Base-by-base conservation (phyloP, 2,329 filamentous ascomycete species). In the Trichophyton verrucosum region DNA sequence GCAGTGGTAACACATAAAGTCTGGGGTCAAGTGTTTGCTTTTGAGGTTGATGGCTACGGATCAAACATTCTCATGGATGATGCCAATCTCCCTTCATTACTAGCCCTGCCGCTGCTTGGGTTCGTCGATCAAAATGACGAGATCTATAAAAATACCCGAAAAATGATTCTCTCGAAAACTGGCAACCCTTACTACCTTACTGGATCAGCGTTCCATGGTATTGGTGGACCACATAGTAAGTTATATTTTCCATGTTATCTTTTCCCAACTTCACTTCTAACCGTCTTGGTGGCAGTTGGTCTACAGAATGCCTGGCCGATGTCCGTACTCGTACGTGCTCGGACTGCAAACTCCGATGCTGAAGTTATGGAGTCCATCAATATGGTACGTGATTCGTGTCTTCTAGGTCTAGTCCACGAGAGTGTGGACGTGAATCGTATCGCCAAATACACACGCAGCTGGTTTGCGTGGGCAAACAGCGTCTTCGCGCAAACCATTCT, bases 391-490 rank as follows among this genome's bases (percentile, higher is more conserved):
- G 80, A 84, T 63, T 87, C 87, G 1, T 88, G 87, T 63, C 81
- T 79, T 59, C 79, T 95, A 8, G 94, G 94, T 0, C 76, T 99
- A 57, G 81, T 99, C 1, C 92, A 99, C 69, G 94, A 99, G 76
- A 95, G 89, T 68, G 84, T 99, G 46, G 84, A 96, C 68, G 92
- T 97, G 3, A 85, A 92, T 63, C 76, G 81, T 62, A 75, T 80
- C 38, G 75, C 74, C 46, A 78, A 82, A 42, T 97, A 94, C 73
- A 96, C 92, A 1, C 80, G 91, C 65, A 90, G 87, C 69, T 97
- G 92, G 92, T 97, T 97, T 72, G 90, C 92, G 1, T 97, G 91
- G 94, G 94, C 94, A 9, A 99, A 99, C 67, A 94, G 90, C 0
- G 90, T 99, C 9, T 97, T 96, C 75, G 91, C 92, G 13, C 86